phyloP scores from a whole-genome alignment of 345 rosid species.

The Ricinus communis region DNA sequence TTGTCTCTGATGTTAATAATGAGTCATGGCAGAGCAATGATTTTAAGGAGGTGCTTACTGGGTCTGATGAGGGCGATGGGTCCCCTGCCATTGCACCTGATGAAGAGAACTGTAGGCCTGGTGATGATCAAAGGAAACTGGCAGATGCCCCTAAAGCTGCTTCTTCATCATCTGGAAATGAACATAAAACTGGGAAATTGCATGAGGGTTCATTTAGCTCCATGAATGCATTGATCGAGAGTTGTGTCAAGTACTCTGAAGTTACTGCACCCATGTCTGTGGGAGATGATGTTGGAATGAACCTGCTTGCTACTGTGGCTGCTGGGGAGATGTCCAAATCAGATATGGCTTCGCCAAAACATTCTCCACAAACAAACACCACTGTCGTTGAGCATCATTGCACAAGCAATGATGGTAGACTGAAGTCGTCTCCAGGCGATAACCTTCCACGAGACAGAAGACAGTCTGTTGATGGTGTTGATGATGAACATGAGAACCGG shows the following conservation, averaged over 20 bases:
- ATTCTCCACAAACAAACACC: slow-evolving; percentile 44
- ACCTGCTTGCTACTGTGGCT: slow-evolving; percentile 93
- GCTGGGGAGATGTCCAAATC: slow-evolving; percentile 79
- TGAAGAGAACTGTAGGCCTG: slow-evolving; percentile 43
- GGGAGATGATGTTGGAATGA: slow-evolving; percentile 92
- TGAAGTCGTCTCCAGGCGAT: slow-evolving; percentile 30
- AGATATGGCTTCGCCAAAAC: slow-evolving; percentile 50
- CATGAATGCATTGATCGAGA: slow-evolving; percentile 84
- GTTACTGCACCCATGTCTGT: slow-evolving; percentile 45
- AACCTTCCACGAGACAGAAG: slow-evolving; percentile 27
- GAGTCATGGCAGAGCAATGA: slow-evolving; percentile 74
- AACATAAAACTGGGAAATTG: slow-evolving; percentile 44
- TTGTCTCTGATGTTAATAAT: slow-evolving; percentile 40
- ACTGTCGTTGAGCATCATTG: slow-evolving; percentile 36
- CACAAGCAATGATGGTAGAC: slow-evolving; percentile 36
- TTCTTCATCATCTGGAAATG: slow-evolving; percentile 45
- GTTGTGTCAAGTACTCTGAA: slow-evolving; percentile 75
- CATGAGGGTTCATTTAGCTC: slow-evolving; percentile 65
- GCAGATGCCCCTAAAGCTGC: slow-evolving; percentile 43
- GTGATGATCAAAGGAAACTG: slow-evolving; percentile 43
- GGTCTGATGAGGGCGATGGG: slow-evolving; percentile 52
- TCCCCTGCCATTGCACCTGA: slow-evolving; percentile 42
- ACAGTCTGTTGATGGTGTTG: slow-evolving; percentile 30
- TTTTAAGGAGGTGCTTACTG: slow-evolving; percentile 46
- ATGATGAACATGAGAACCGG: slow-evolving; percentile 37